Evolutionary conservation across 1,284 basidiomycete species (phyloP), one percentile per base, ranked within the genome.

Genomic region (Flammula alnicola): DNA sequence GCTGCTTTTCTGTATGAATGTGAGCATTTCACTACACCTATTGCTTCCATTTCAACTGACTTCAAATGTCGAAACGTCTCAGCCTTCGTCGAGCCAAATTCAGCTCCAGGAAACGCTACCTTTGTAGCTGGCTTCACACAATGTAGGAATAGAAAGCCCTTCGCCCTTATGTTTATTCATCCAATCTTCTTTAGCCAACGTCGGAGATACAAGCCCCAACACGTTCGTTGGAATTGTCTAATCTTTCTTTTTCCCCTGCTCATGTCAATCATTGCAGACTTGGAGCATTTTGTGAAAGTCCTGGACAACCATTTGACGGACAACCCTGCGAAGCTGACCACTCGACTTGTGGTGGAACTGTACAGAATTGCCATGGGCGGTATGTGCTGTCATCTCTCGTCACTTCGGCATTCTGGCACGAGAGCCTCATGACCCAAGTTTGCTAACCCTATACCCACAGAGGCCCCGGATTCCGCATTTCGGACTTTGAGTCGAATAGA

Each of bases 61-160:
- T n/a, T 37, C 40, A 36, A 44, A 42, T 50, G 39, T 37, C n/a
- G n/a, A 5, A 9, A 19, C 30, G 25, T 44, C 52, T 30, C 54
- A 88, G 84, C 81, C 22, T 76, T 72, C 50, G 73, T 82, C 1
- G 84, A 91, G 59, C 88, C 88, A 0, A 57, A 72, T 51, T 57
- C 79, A 0, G 76, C 82, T 74, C 88, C 89, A 0, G 88, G 89
- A 35, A 85, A 84, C 58, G 76, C 73, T 25, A 78, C 78, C 1
- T 91, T 90, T 58, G 74, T 91, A 12, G 87, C 88, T n/a, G 88
- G 85, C 0, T 90, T 91, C 61, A 74, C 81, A 10, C 87, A 91
- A 71, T 76, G 86, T 86, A 63, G 53, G 73, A 60, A 49, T 44
- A 38, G 39, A 29, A 31, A 43, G 35, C 8, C 44, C 5, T 23